phyloP scores from a whole-genome alignment of 2,329 filamentous ascomycete genomes.

The Aotearoamyces nothofagi region DNA sequence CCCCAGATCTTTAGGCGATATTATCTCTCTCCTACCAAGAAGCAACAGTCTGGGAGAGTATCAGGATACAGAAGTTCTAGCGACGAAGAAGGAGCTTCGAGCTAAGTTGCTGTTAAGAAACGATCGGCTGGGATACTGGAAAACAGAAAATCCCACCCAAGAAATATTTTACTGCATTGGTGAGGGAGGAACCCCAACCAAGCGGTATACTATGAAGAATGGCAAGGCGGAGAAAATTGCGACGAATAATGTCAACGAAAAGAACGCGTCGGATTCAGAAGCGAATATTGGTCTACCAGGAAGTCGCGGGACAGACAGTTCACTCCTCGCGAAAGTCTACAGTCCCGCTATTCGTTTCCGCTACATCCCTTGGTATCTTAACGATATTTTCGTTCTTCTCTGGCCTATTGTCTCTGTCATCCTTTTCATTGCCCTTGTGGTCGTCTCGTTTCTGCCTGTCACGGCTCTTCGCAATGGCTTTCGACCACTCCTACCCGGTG shows the following conservation, averaged over 20 bases:
- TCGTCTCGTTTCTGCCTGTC: constrained; percentile 63
- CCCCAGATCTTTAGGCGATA: constrained; percentile 64
- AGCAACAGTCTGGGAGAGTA: constrained; percentile 69
- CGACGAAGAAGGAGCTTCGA: constrained; percentile 33
- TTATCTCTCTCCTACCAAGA: constrained; percentile 62
- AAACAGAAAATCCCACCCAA: constrained; percentile 41
- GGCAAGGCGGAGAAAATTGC: constrained; percentile 29
- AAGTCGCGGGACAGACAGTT: constrained; percentile 4
- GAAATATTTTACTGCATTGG: constrained; percentile 71
- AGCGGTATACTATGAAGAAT: constrained; percentile 31
- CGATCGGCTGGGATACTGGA: constrained; percentile 80
- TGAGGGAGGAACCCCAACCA: constrained; percentile 36
- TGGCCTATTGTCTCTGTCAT: constrained; percentile 45
- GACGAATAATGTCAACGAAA: constrained; percentile 12
- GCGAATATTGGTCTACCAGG: constrained; percentile 3
- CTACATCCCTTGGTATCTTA: constrained; percentile 66
- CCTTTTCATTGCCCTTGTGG: constrained; percentile 54
- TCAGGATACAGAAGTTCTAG: constrained; percentile 47
- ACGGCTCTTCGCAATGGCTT: constrained; percentile 57
- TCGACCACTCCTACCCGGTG: constrained; percentile 46
- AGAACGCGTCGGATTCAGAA: constrained; percentile 2
- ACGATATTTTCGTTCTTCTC: constrained; percentile 45
- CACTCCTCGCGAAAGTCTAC: constrained; percentile 7
- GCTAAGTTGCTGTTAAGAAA: constrained; percentile 38
- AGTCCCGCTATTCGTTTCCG: constrained; percentile 35